Percentiles rank a stretch among this genome's conserved stretches.
These are phyloP conservation scores for Kwoniella europaea DNA, from an alignment of 768 basidiomycete genomes.

Conservation along the genomic window DNA sequence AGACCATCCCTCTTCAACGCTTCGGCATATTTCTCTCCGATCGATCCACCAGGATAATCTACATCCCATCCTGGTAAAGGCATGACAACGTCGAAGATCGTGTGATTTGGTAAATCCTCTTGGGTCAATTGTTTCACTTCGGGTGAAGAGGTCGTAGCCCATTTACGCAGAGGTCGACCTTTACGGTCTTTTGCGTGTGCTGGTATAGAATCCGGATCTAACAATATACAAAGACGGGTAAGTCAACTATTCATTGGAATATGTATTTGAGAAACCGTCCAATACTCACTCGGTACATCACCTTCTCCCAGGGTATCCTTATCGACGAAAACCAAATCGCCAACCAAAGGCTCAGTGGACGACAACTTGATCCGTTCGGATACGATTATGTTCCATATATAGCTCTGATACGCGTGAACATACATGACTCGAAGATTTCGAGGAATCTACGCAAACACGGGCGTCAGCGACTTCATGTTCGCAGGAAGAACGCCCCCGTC, in stretches of 20 bases:
- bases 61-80: constrained; percentile 96
- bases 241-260: not conserved
- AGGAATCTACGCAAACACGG: constrained; percentile 95
- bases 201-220: constrained; percentile 19
- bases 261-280: not conserved
- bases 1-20: constrained; percentile 84
- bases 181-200: constrained; percentile 23
- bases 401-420: constrained; percentile 97
- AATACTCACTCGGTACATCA: constrained; percentile 27
- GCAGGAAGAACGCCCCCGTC: no score
- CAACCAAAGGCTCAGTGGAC: constrained; percentile 72
- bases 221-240: not conserved
- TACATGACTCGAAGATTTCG: constrained; percentile 95
- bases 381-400: constrained; percentile 96
- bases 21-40: constrained; percentile 84
- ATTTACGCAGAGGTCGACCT: constrained; percentile 34
- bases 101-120: constrained; percentile 75
- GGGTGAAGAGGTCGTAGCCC: constrained; percentile 56
- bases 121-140: constrained; percentile 77
- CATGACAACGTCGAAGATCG: constrained; percentile 94
- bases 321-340: constrained; percentile 84
- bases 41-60: constrained; percentile 81
- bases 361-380: constrained; percentile 85
- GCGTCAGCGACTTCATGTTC: no score
- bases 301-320: constrained; percentile 55